Evolutionary conservation across 768 basidiomycete species (phyloP), one percentile per base, ranked within the genome.

Genomic region (Podaxis mareebaensis): DNA sequence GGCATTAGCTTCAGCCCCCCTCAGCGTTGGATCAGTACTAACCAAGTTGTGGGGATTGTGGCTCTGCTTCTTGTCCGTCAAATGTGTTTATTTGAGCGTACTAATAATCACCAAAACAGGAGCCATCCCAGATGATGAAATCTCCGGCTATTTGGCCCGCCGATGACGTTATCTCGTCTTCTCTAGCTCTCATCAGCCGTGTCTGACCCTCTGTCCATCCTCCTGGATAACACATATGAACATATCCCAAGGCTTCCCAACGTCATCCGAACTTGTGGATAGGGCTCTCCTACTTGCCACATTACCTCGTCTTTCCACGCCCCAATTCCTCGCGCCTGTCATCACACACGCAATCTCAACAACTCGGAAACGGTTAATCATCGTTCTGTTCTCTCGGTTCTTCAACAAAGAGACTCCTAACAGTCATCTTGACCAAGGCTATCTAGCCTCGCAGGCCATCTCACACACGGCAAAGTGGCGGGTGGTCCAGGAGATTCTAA

Each of bases 401-500:
- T 90, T 92, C 72, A 81, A 84, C 64, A 67, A 74, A 52, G 66
- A 68, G 54, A 38, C 66, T 64, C 63, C 60, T 53, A 66, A 54
- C 40, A 38, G 58, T 40, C 36, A 54, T 49, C 48, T 61, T 61
- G 48, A 64, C 57, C 59, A 61, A 39, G 62, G 61, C 39, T 67
- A 68, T 20, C 64, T 63, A 13, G 71, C 72, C 64, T 69, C 59
- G 49, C 71, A 74, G 67, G 67, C 68, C 44, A 65, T 79, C 64
- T 74, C 84, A 33, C 83, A 81, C 63, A 80, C 83, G 2, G 74
- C 72, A 17, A 73, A 72, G 33, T 98, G 90, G 87, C 77, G 85
- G 58, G 79, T 80, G 20, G 80, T 95, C 2, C 93, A 96, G 76
- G 76, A 82, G 10, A 81, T 96, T 52, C 80, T 98, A 65, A 92